Percentiles rank a stretch among this genome's conserved stretches.
phyloP scores from a whole-genome alignment of 73 alveolate genomes.

The Paramecium pentaurelia region DNA sequence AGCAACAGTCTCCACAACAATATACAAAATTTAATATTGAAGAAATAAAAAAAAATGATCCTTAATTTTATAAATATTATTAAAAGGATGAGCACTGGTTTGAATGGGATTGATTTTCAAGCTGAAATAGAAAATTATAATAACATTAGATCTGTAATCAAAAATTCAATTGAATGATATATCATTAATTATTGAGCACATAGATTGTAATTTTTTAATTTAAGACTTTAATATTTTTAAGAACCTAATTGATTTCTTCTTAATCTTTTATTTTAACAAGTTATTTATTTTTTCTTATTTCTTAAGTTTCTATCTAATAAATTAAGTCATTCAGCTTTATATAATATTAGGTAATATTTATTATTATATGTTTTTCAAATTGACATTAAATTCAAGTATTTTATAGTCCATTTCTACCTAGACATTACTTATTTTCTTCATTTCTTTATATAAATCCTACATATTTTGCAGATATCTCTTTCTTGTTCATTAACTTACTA shows the following conservation, averaged over 20 bases:
- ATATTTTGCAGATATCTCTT: no score
- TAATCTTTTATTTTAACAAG: not conserved
- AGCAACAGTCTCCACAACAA: no score
- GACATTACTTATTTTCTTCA: no score
- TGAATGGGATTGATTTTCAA: no score
- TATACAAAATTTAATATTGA: no score
- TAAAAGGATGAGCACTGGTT: not conserved
- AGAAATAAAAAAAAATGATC: no score
- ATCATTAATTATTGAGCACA: not conserved
- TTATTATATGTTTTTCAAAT: conserved; percentile 31
- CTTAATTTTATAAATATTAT: no score
- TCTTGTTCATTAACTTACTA: no score
- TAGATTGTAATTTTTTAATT: no score
- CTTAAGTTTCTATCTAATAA: not conserved
- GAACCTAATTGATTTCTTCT: not conserved
- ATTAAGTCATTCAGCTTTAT: conserved; percentile 4
- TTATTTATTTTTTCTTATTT: not conserved
- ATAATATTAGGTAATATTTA: not conserved
- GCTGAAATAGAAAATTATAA: not conserved
- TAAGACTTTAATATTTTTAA: no score
- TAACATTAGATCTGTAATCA: not conserved
- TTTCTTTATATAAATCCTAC: not conserved
- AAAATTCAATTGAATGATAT: not conserved
- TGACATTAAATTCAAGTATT: conserved; percentile 42
- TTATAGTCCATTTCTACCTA: not conserved